Conservation (phyloP, 208 protist species). For the Strigomonas culicis region DNA sequence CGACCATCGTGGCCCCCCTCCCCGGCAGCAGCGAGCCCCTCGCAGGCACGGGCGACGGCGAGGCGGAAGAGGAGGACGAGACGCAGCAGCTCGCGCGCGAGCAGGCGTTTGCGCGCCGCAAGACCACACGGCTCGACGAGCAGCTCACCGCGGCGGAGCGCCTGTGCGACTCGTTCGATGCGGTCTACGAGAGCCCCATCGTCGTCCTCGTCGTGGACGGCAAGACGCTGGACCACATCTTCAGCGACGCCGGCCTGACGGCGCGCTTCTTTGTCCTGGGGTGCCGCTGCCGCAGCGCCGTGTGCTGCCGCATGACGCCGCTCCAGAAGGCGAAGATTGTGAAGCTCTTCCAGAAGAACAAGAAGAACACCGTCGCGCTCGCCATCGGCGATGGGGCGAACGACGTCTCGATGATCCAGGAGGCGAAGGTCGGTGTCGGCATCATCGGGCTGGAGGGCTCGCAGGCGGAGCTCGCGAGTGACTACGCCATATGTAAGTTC, state of each 20-base stretch:
- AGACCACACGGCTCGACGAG: too few species aligned
- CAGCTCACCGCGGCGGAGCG: conserved; percentile 31
- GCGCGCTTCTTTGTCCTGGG: conserved; percentile 65
- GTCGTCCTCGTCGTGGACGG: conserved; percentile 79
- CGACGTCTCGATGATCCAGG: conserved; percentile 93
- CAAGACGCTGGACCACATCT: conserved; percentile 68
- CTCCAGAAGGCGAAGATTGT: conserved; percentile 81
- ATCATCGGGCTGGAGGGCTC: conserved; percentile 95
- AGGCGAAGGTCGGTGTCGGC: conserved; percentile 92
- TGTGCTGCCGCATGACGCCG: conserved; percentile 84
- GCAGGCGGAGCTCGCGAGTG: conserved; percentile 89
- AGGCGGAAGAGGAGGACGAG: neutral
- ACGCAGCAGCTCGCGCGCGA: neutral
- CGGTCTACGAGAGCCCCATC: conserved; percentile 9
- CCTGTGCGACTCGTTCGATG: conserved; percentile 17
- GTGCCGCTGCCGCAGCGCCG: conserved; percentile 52
- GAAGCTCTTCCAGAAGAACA: conserved; percentile 57
- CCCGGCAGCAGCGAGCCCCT: too few species aligned
- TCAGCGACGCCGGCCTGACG: conserved; percentile 32
- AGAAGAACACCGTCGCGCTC: conserved; percentile 43
- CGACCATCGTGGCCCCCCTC: too few species aligned
- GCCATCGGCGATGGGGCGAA: conserved; percentile 89
- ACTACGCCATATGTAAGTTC: conserved; percentile 94
- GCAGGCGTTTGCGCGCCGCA: too few species aligned
- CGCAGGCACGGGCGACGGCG: too few species aligned